phyloP scores from a whole-genome alignment of 441 rosid species.

The Raphanus hybrid region DNA sequence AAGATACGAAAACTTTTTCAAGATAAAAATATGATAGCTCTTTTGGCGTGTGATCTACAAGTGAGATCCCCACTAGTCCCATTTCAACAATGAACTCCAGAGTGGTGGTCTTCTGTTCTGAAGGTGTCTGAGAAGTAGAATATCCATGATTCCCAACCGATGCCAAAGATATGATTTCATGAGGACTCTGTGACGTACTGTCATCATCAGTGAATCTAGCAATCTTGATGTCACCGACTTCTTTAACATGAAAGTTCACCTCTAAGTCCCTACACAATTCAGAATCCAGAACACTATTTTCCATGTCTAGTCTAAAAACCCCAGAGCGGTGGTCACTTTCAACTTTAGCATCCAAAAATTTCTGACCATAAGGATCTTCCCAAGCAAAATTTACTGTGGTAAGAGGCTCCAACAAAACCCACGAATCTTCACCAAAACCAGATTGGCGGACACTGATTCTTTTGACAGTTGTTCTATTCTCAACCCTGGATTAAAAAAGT shows the following conservation, averaged over 20 bases:
- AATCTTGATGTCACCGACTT: constrained; percentile 76
- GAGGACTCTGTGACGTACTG: constrained; percentile 46
- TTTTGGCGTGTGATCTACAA: constrained; percentile 89
- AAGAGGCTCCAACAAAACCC: constrained; percentile 78
- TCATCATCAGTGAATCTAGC: constrained; percentile 66
- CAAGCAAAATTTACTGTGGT: constrained; percentile 82
- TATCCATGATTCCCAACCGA: constrained; percentile 54
- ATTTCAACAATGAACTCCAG: constrained; percentile 86
- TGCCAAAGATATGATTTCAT: constrained; percentile 50
- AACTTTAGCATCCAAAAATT: constrained; percentile 71
- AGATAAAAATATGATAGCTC: constrained; percentile 82
- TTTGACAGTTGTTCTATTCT: constrained; percentile 75
- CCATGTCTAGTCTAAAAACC: constrained; percentile 72
- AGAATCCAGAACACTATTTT: constrained; percentile 54
- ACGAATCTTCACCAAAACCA: constrained; percentile 85
- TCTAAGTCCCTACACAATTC: constrained; percentile 55
- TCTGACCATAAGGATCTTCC: constrained; percentile 99
- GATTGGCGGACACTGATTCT: constrained; percentile 83
- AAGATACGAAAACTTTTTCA: constrained; percentile 83
- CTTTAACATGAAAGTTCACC: constrained; percentile 71
- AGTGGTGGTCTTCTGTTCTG: constrained; percentile 54
- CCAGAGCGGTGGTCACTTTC: constrained; percentile 48
- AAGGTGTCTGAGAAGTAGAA: constrained; percentile 49
- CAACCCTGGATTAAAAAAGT: constrained; percentile 65
- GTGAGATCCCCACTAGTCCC: constrained; percentile 90